A percentile compares a stretch with the other conserved stretches of the same genome.
Conservation (phyloP, 164 flowering plant species). For the Sextonia rubra region DNA sequence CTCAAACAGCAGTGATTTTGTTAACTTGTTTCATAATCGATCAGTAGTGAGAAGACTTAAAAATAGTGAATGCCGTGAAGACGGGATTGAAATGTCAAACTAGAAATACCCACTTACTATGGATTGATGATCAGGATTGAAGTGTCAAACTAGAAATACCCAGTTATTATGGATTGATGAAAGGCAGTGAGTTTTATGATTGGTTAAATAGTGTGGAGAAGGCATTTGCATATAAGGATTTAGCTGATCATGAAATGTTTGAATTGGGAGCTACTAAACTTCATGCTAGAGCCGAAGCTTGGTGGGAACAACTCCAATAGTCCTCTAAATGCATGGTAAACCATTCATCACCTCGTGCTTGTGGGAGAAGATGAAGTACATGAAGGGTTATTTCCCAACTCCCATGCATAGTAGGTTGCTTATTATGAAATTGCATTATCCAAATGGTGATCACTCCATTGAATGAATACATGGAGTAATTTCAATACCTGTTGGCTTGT, state of each 20-base stretch:
- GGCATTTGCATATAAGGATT: slow-evolving; percentile 8
- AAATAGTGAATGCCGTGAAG: too few species aligned
- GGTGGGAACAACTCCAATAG: slow-evolving; percentile 12
- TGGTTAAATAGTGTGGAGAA: slow-evolving; percentile 3
- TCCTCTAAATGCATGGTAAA: not conserved
- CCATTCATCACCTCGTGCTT: not conserved
- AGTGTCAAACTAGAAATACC: too few species aligned
- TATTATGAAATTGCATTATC: not conserved
- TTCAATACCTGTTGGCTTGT: not conserved
- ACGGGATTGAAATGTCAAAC: too few species aligned
- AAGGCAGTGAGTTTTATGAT: not conserved
- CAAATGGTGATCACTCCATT: not conserved
- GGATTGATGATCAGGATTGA: too few species aligned
- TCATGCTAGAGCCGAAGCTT: not conserved
- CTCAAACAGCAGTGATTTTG: too few species aligned
- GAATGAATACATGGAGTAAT: not conserved
- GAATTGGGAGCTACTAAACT: not conserved
- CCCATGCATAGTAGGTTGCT: not conserved
- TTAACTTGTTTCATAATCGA: too few species aligned
- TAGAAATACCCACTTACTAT: too few species aligned
- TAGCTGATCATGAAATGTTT: not conserved
- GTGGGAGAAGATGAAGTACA: not conserved
- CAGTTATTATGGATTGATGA: too few species aligned
- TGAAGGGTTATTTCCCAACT: not conserved
- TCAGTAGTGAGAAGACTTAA: too few species aligned